Percentiles rank a stretch among this genome's conserved stretches.
These are phyloP conservation scores for Pseudocercospora ulei DNA, from an alignment of 2,329 filamentous ascomycete genomes.

Conservation along the genomic window DNA sequence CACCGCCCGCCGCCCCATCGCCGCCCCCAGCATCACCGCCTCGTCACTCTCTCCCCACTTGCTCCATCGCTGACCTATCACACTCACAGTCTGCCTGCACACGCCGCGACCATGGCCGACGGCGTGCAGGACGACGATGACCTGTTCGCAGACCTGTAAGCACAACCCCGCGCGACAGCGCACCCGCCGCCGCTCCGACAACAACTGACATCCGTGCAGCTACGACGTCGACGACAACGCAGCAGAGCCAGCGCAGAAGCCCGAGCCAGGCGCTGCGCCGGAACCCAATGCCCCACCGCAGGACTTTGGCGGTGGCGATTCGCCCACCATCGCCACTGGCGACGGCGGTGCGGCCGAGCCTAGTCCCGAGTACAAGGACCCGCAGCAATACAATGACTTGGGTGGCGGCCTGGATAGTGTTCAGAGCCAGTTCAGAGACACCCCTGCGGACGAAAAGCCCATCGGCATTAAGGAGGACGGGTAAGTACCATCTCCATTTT, in stretches of 20 bases:
- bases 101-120: constrained; percentile 56
- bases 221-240: constrained; percentile 49
- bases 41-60: constrained; percentile 18
- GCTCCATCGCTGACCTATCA: not conserved
- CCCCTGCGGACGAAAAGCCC: constrained; percentile 37
- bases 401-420: constrained; percentile 24
- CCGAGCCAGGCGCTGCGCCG: constrained; percentile 19
- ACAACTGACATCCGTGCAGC: constrained; percentile 21
- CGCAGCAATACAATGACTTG: not conserved
- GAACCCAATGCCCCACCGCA: constrained; percentile 1
- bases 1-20: not conserved
- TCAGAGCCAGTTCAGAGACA: constrained; percentile 28
- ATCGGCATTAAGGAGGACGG: constrained; percentile 82
- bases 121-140: constrained; percentile 76
- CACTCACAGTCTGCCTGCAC: not conserved
- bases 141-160: constrained; percentile 90
- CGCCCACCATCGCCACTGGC: constrained; percentile 18
- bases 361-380: constrained; percentile 24
- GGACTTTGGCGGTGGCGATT: constrained; percentile 6
- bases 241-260: constrained; percentile 15
- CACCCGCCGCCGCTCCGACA: not conserved
- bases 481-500: constrained; percentile 49
- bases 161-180: constrained; percentile 3
- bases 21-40: constrained; percentile 5
- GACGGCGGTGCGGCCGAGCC: constrained; percentile 12